Evolutionary conservation across 2,329 filamentous ascomycete genomes (phyloP).

Genomic region (Neocatenulostroma microsporum): DNA sequence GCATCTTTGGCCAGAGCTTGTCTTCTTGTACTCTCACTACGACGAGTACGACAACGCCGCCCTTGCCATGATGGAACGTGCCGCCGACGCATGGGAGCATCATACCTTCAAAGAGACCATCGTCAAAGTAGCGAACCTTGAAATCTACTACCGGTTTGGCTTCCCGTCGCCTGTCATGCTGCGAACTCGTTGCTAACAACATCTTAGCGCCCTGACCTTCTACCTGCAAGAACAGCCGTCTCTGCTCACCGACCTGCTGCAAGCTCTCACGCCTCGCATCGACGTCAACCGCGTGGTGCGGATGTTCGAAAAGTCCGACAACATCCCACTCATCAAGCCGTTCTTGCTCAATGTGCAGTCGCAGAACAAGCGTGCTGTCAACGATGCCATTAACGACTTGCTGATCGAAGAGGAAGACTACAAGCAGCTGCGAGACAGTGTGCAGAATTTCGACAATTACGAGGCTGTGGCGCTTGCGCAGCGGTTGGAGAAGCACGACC

Average conservation of each 20-base stretch:
- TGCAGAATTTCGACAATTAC: slow-evolving; percentile 99
- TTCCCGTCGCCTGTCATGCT: too few species aligned
- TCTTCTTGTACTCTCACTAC: slow-evolving; percentile 97
- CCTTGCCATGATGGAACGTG: slow-evolving; percentile 94
- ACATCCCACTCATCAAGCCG: slow-evolving; percentile 95
- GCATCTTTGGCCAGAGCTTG: slow-evolving; percentile 92
- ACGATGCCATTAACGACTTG: slow-evolving; percentile 95
- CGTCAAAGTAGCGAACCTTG: slow-evolving; percentile 94
- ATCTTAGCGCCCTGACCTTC: slow-evolving; percentile 87
- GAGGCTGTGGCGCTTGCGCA: slow-evolving; percentile 87
- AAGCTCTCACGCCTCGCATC: slow-evolving; percentile 83
- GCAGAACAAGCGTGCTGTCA: slow-evolving; percentile 97
- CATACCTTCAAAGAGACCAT: slow-evolving; percentile 99
- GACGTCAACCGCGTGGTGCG: slow-evolving; percentile 99
- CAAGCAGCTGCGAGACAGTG: slow-evolving; percentile 95
- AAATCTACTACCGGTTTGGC: slow-evolving; percentile 99
- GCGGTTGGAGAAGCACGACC: slow-evolving; percentile 90
- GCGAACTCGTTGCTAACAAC: too few species aligned
- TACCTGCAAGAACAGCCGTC: slow-evolving; percentile 96
- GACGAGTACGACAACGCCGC: slow-evolving; percentile 98
- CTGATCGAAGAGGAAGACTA: slow-evolving; percentile 98
- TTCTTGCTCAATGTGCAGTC: slow-evolving; percentile 94
- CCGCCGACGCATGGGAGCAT: slow-evolving; percentile 97
- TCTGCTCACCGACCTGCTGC: slow-evolving; percentile 88
- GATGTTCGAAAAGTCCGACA: slow-evolving; percentile 98